phyloP scores from a whole-genome alignment of 2,329 filamentous ascomycete genomes.

The Samsoniella hepiali region DNA sequence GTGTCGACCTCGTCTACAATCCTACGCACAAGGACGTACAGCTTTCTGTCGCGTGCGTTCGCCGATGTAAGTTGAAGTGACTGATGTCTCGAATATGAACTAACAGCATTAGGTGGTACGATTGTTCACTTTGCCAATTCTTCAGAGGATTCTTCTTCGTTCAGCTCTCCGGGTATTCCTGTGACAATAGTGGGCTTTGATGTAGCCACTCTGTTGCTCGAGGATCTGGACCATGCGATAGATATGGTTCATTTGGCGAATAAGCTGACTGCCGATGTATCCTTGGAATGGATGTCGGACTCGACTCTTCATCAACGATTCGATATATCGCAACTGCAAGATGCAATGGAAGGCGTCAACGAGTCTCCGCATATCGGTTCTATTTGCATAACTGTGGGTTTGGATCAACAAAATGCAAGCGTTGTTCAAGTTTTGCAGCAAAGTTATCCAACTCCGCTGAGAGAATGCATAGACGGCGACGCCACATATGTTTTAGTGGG shows the following conservation, averaged over 20 bases:
- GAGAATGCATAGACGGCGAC: slow-evolving; percentile 32
- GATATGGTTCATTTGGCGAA: slow-evolving; percentile 27
- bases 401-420: not conserved
- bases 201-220: slow-evolving; percentile 30
- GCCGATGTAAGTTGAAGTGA: slow-evolving; percentile 31
- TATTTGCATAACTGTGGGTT: slow-evolving; percentile 14
- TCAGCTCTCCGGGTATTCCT: slow-evolving; percentile 18
- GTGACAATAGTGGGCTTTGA: slow-evolving; percentile 34
- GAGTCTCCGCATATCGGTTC: slow-evolving; percentile 12
- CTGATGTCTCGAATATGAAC: slow-evolving; percentile 19
- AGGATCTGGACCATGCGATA: slow-evolving; percentile 32
- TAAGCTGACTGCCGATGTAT: slow-evolving; percentile 11
- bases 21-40: slow-evolving; percentile 37
- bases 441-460: slow-evolving; percentile 25
- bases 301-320: slow-evolving; percentile 15
- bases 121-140: slow-evolving; percentile 32
- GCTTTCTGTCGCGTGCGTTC: slow-evolving; percentile 34
- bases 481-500: slow-evolving; percentile 55
- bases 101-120: slow-evolving; percentile 28
- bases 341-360: slow-evolving; percentile 28
- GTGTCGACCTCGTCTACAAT: slow-evolving; percentile 46
- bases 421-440: slow-evolving; percentile 8
- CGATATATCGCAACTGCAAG: slow-evolving; percentile 25
- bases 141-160: slow-evolving; percentile 20
- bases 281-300: slow-evolving; percentile 4